A percentile compares a stretch with the other conserved stretches of the same genome.
phyloP scores from a whole-genome alignment of 2,329 filamentous ascomycete genomes.

The Sarocladium oryzae region DNA sequence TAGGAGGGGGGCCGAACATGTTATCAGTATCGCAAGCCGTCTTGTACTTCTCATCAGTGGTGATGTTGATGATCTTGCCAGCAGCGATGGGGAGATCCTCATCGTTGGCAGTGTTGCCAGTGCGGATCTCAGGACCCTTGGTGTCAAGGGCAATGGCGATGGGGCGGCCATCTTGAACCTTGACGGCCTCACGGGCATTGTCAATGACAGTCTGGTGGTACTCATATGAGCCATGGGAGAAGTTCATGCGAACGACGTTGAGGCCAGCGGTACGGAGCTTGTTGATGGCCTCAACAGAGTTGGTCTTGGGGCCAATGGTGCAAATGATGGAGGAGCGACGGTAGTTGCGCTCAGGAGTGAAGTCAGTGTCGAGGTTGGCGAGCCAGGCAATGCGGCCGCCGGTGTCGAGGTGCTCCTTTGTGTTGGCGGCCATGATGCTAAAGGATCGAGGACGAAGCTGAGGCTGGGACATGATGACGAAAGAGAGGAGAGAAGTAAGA shows the following conservation, averaged over 20 bases:
- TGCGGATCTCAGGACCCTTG: slow-evolving; percentile 58
- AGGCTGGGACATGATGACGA: slow-evolving; percentile 25
- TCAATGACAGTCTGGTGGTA: slow-evolving; percentile 99
- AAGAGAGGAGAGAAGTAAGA: slow-evolving; percentile 8
- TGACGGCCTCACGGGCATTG: slow-evolving; percentile 84
- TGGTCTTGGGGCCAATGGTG: slow-evolving; percentile 98
- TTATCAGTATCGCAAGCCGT: slow-evolving; percentile 80
- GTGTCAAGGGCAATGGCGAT: slow-evolving; percentile 88
- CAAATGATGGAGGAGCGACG: slow-evolving; percentile 97
- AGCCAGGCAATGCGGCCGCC: slow-evolving; percentile 64
- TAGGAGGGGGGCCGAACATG: slow-evolving; percentile 58
- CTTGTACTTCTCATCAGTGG: slow-evolving; percentile 90
- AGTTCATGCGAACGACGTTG: slow-evolving; percentile 99
- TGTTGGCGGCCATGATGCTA: slow-evolving; percentile 52
- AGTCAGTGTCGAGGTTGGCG: slow-evolving; percentile 76
- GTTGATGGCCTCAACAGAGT: slow-evolving; percentile 96
- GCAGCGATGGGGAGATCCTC: slow-evolving; percentile 83
- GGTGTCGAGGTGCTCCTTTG: slow-evolving; percentile 79
- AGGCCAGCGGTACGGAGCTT: slow-evolving; percentile 82
- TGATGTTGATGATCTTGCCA: slow-evolving; percentile 86
- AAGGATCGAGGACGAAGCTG: slow-evolving; percentile 24
- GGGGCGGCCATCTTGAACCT: slow-evolving; percentile 69
- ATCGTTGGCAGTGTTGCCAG: slow-evolving; percentile 68
- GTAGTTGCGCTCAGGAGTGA: slow-evolving; percentile 80
- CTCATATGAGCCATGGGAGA: slow-evolving; percentile 74